Conservation (phyloP, 2,329 filamentous ascomycete species). For the Scedosporium dehoogii region DNA sequence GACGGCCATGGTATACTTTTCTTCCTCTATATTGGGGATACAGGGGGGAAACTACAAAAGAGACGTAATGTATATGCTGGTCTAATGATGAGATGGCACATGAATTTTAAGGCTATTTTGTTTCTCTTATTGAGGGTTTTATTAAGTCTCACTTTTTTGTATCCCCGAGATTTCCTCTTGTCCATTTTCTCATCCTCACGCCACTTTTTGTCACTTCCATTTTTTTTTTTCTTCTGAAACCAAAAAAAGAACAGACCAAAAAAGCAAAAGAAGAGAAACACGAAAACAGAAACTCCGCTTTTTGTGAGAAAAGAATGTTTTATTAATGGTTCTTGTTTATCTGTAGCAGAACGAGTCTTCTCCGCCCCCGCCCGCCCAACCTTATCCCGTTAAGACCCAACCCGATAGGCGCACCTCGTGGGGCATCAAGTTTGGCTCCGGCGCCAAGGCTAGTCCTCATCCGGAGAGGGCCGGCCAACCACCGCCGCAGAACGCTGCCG, state of each 20-base stretch:
- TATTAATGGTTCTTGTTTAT: conserved; percentile 26
- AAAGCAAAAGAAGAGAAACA: not conserved
- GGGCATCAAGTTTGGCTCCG: conserved; percentile 27
- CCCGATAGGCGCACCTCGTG: conserved; percentile 33
- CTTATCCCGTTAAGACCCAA: conserved; percentile 22
- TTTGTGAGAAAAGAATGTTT: not conserved
- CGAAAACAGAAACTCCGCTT: not conserved
- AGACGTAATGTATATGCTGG: conserved; percentile 7
- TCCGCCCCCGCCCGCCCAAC: conserved; percentile 19
- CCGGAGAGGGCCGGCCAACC: not conserved
- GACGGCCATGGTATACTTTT: not conserved
- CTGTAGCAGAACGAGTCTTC: conserved; percentile 24
- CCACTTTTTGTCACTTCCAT: not conserved
- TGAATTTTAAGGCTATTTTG: conserved; percentile 14
- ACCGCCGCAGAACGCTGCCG: conserved; percentile 5
- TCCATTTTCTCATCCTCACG: not conserved
- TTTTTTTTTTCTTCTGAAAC: not conserved
- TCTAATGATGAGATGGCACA: conserved; percentile 24
- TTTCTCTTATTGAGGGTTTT: not conserved
- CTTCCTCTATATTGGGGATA: not conserved
- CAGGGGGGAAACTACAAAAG: not conserved
- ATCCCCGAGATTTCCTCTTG: not conserved
- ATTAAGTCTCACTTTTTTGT: not conserved
- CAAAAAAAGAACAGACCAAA: not conserved
- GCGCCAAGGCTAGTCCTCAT: conserved; percentile 13